Conservation (phyloP, 192 early-diverging fungal species). For the Radiomyces spectabilis region DNA sequence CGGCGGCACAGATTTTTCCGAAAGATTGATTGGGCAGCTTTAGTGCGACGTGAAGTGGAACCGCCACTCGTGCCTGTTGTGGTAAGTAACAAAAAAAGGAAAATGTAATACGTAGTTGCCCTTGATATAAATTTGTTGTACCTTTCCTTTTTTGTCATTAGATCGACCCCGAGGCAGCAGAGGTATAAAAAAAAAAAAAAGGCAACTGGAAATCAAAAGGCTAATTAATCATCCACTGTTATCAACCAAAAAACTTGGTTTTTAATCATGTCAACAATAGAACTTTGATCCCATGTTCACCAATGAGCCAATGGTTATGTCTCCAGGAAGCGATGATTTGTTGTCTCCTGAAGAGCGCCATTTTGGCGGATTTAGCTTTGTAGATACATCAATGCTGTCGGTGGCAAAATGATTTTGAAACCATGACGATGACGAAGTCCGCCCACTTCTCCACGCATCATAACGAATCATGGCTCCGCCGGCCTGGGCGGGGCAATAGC, state of each 20-base stretch:
- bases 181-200: background rate
- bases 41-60: conserved; percentile 42
- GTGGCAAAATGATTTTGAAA: no score
- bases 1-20: conserved; percentile 64
- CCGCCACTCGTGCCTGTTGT: conserved; percentile 64
- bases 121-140: no score
- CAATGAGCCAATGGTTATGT: background rate
- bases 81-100: conserved; percentile 15
- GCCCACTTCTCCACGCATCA: no score
- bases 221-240: no score
- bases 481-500: no score
- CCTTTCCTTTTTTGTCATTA: background rate
- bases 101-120: background rate
- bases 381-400: no score
- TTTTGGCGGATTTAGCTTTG: background rate
- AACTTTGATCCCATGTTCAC: conserved; percentile 3
- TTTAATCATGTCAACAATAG: no score
- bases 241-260: no score
- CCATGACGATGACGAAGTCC: no score
- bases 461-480: no score
- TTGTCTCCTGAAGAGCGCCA: background rate
- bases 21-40: conserved; percentile 56
- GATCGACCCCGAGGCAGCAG: background rate
- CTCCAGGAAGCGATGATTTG: background rate
- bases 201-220: no score